Evolutionary conservation across 139 green algal species (phyloP).

Genomic region (Yamagishiella unicocca): DNA sequence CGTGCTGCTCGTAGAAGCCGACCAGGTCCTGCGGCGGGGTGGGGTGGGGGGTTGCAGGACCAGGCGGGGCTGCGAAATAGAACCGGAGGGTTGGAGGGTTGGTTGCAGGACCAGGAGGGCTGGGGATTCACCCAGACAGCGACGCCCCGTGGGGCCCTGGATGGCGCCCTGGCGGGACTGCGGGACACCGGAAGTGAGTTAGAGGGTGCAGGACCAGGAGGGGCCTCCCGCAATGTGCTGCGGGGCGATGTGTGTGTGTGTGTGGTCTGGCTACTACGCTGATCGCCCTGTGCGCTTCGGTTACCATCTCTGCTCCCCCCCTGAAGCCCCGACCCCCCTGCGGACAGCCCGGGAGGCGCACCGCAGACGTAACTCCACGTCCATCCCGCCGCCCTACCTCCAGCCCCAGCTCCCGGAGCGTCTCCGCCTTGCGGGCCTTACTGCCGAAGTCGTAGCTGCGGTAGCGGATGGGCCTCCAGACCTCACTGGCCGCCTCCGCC

Average conservation of each 20-base stretch:
- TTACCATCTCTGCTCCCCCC: not conserved
- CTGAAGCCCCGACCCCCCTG: not conserved
- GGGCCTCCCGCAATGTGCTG: too few relatives aligned
- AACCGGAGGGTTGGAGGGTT: not conserved
- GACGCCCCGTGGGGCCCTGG: too few relatives aligned
- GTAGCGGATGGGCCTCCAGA: conserved; percentile 54
- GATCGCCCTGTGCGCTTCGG: not conserved
- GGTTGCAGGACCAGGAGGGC: not conserved
- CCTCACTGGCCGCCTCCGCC: conserved; percentile 46
- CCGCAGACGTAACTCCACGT: too few relatives aligned
- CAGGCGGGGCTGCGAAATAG: not conserved
- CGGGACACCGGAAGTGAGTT: not conserved
- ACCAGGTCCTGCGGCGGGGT: conserved; percentile 42
- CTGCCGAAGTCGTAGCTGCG: conserved; percentile 30
- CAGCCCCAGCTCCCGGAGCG: conserved; percentile 34
- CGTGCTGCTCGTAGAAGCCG: conserved; percentile 49
- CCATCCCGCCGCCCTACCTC: not conserved
- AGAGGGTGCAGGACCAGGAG: too few relatives aligned
- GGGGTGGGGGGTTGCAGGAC: too few relatives aligned
- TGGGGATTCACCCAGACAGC: too few relatives aligned
- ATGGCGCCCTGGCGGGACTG: not conserved
- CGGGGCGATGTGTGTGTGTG: too few relatives aligned
- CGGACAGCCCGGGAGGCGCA: not conserved
- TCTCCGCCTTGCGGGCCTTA: conserved; percentile 44
- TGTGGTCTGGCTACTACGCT: too few relatives aligned